Base-by-base conservation (phyloP, 2,329 filamentous ascomycete genomes). In the Dothidotthia symphoricarpi region DNA sequence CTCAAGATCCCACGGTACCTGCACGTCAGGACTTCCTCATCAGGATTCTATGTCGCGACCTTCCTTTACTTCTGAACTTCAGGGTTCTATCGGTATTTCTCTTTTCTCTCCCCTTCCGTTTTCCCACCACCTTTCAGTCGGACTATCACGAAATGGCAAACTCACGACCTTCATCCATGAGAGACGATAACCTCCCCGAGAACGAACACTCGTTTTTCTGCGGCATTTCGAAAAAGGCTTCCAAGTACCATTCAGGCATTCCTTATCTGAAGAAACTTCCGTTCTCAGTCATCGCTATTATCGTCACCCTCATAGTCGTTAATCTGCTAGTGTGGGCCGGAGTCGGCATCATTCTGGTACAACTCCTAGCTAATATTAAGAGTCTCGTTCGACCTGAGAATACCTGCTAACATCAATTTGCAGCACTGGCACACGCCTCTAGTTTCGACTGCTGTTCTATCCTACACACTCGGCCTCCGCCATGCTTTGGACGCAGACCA, bases 401-500 rank as follows among this genome's bases (percentile, higher is more conserved):
- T 30, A 28, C 6, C 31, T 13, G 11, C 24, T 28, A 10, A 34
- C 16, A 36, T 35, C 11, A 25, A 22, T 12, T 3, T 6, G 3
- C 16, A 66, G 62, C 62, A 64, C 36, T 65, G 51, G 30, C 55
- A 61, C 42, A 78, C 75, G 1, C 70, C 75, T 0, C 77, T 96
- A 46, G 80, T 90, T 33, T 86, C 86, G 2, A 84, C 89, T 3
- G 88, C 89, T 1, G 82, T 90, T 2, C 78, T 97, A 1, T 83
- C 90, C 16, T 97, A 94, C 66, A 88, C 88, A 0, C 78, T 97
- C 9, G 91, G 91, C 3, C 77, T 97, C 10, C 85, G 91, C 28
- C 91, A 97, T 73, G 91, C 91, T n/a, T 80, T 97, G 29, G 93
- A 97, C 60, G 93, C 91, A n/a, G 91, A 97, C 68, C 93, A 97